Evolutionary conservation across 1,284 basidiomycete species (phyloP).

Genomic region (Austroboletus niveus): DNA sequence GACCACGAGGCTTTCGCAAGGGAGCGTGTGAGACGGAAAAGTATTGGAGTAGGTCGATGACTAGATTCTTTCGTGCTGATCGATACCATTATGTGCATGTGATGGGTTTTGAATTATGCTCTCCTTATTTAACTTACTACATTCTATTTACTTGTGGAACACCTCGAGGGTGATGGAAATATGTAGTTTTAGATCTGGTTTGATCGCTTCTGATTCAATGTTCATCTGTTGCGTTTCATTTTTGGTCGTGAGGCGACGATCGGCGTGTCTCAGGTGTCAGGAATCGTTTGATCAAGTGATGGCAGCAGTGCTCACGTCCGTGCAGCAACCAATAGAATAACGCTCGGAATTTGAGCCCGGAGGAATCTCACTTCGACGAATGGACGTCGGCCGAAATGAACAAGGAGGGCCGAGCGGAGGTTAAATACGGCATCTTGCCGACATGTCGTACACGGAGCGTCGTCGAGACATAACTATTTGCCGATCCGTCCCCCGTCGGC

Average conservation of each 20-base stretch:
- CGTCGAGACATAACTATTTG: too few species aligned
- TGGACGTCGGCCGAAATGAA: background rate
- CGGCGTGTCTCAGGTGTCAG: background rate
- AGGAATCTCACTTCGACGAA: too few species aligned
- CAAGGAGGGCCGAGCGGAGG: too few species aligned
- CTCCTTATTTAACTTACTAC: background rate
- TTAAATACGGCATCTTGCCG: background rate
- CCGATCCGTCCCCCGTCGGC: too few species aligned
- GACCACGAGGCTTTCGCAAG: background rate
- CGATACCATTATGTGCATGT: background rate
- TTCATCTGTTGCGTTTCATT: background rate
- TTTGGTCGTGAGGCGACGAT: background rate
- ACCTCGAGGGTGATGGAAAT: slow-evolving; percentile 1
- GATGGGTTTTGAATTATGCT: background rate
- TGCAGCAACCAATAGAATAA: too few species aligned
- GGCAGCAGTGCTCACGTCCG: too few species aligned
- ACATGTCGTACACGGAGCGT: background rate
- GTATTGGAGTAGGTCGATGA: too few species aligned
- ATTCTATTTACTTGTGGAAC: background rate
- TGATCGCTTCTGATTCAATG: too few species aligned
- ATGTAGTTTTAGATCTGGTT: too few species aligned
- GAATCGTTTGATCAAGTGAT: too few species aligned
- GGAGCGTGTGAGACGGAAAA: slow-evolving; percentile 1
- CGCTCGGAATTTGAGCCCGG: too few species aligned
- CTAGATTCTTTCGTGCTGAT: too few species aligned